Percentiles rank a stretch among this genome's conserved stretches.
Conservation (phyloP, 148 eudicot species). For the Cornus kousa region DNA sequence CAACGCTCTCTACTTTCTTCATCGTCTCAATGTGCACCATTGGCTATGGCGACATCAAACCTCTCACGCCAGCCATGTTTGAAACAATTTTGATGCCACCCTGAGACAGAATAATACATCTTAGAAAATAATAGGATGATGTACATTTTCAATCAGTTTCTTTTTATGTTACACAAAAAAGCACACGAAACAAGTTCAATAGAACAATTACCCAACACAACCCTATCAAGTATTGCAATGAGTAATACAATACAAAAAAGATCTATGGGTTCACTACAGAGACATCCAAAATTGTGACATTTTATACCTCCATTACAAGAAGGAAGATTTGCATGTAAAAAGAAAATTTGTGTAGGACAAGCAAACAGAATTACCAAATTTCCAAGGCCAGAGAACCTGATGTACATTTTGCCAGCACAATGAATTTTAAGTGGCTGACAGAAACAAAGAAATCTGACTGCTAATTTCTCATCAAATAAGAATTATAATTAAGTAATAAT, state of each 20-base stretch:
- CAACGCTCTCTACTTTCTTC: too few species aligned
- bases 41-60: too few species aligned
- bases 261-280: not conserved
- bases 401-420: conserved; percentile 15
- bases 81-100: too few species aligned
- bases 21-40: too few species aligned
- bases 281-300: conserved; percentile 18
- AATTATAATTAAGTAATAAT: too few species aligned
- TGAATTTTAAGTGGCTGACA: not conserved
- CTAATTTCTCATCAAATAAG: not conserved
- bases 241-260: conserved; percentile 1
- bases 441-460: not conserved
- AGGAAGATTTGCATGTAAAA: not conserved
- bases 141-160: not conserved
- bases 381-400: not conserved
- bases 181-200: not conserved
- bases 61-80: too few species aligned
- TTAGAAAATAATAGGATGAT: too few species aligned
- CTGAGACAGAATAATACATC: too few species aligned
- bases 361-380: not conserved
- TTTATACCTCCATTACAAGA: not conserved
- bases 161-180: conserved; percentile 3
- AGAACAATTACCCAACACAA: not conserved
- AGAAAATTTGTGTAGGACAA: not conserved
- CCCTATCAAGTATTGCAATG: not conserved